Conservation (phyloP, 305 asterid species). For the Solanum hybrid region DNA sequence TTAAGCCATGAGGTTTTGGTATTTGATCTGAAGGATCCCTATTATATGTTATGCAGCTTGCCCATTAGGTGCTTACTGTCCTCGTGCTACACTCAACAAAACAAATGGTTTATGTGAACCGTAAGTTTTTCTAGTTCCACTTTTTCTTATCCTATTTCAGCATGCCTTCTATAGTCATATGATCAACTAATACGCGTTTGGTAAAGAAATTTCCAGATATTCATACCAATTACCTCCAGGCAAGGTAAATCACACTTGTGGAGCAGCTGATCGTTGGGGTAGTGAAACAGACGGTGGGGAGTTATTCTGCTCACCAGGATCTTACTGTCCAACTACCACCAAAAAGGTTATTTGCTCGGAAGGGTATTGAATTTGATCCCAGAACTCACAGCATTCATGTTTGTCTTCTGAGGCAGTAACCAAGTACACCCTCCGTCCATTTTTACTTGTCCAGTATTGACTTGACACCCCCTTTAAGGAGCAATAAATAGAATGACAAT, state of each 20-base stretch:
- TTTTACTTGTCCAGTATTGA: neutral
- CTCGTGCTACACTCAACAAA: slow-evolving; percentile 51
- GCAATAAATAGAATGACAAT: neutral
- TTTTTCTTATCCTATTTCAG: slow-evolving; percentile 9
- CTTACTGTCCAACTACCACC: slow-evolving; percentile 82
- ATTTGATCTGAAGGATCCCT: slow-evolving; percentile 14
- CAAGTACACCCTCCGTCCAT: neutral
- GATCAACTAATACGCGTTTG: slow-evolving; percentile 27
- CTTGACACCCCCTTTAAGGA: neutral
- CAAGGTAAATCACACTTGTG: slow-evolving; percentile 64
- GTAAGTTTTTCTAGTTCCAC: slow-evolving; percentile 48
- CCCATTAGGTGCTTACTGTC: slow-evolving; percentile 89
- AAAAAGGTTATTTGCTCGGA: slow-evolving; percentile 45
- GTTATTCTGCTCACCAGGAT: slow-evolving; percentile 86
- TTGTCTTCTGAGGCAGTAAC: neutral
- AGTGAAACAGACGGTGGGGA: slow-evolving; percentile 56
- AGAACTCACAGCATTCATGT: neutral
- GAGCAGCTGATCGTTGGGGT: slow-evolving; percentile 94
- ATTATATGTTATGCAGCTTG: slow-evolving; percentile 54
- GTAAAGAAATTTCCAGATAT: slow-evolving; percentile 54
- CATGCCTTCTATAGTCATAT: neutral
- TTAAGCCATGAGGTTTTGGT: neutral
- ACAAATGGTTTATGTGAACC: slow-evolving; percentile 76
- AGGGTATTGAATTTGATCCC: slow-evolving; percentile 45
- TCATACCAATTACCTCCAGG: slow-evolving; percentile 84